phyloP scores from a whole-genome alignment of 2,329 filamentous ascomycete genomes.

The Diaporthe amygdali region DNA sequence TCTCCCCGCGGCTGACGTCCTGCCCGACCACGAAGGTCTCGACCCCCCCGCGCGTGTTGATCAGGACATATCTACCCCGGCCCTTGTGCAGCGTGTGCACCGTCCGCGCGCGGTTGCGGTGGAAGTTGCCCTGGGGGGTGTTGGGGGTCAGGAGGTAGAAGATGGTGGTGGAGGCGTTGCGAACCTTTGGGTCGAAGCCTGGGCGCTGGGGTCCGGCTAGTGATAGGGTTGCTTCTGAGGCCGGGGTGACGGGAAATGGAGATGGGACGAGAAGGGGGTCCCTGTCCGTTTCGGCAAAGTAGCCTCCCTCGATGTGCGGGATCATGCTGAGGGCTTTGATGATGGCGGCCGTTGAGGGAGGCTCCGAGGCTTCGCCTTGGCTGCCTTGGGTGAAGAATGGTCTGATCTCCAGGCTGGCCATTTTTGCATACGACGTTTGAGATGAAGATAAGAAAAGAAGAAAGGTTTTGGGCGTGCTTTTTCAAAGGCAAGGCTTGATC shows the following conservation, averaged over 20 bases:
- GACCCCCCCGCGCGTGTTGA: constrained; percentile 62
- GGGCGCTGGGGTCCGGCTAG: constrained; percentile 38
- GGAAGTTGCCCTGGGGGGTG: constrained; percentile 63
- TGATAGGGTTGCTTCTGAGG: constrained; percentile 40
- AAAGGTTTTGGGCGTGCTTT: background rate
- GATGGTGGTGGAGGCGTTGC: constrained; percentile 65
- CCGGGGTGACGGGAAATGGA: constrained; percentile 50
- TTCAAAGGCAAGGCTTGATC: background rate
- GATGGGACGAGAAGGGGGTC: constrained; percentile 57
- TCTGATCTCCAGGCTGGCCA: background rate
- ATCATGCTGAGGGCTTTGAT: constrained; percentile 50
- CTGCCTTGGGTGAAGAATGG: background rate
- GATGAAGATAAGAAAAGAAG: background rate
- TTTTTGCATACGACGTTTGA: background rate
- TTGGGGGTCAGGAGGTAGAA: constrained; percentile 67
- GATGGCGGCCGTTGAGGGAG: constrained; percentile 28
- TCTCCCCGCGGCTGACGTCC: constrained; percentile 63
- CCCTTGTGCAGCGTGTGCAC: constrained; percentile 71
- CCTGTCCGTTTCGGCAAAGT: constrained; percentile 67
- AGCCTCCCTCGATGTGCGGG: constrained; percentile 68
- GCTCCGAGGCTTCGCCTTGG: constrained; percentile 17
- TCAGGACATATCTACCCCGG: constrained; percentile 66
- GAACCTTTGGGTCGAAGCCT: constrained; percentile 45
- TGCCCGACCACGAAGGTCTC: constrained; percentile 69
- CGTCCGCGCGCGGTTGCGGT: constrained; percentile 65